phyloP scores from a whole-genome alignment of 345 rosid species.

The Passiflora organensis region DNA sequence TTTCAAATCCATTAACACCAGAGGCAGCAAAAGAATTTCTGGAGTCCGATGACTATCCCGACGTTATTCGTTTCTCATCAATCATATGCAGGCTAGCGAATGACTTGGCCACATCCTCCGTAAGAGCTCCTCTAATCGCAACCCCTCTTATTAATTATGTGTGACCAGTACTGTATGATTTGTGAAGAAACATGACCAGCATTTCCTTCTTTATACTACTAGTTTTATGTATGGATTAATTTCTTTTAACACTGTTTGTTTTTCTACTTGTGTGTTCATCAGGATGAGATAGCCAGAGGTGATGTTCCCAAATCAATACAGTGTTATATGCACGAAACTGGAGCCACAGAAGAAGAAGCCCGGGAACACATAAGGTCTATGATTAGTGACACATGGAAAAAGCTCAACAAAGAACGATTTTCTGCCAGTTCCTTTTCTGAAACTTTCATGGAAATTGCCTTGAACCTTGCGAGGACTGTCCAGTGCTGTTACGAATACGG shows the following conservation, averaged over 20 bases:
- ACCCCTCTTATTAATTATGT: no score
- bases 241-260: no score
- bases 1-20: not conserved
- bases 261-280: no score
- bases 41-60: not conserved
- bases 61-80: not conserved
- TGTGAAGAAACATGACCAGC: not conserved
- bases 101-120: conserved; percentile 19
- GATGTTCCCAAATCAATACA: conserved; percentile 19
- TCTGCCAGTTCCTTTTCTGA: not conserved
- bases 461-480: not conserved
- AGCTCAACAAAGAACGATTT: conserved; percentile 12
- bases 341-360: conserved; percentile 13
- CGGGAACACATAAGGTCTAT: not conserved
- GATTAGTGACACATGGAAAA: conserved; percentile 21
- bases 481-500: not conserved
- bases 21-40: not conserved
- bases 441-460: not conserved
- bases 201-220: not conserved
- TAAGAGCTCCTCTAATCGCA: not conserved
- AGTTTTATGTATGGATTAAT: no score
- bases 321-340: conserved; percentile 25
- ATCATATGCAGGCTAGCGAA: conserved; percentile 10
- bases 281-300: conserved; percentile 24
- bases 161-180: no score